Base-by-base conservation (phyloP, 306 rosid species). In the Sicyos baderoa region DNA sequence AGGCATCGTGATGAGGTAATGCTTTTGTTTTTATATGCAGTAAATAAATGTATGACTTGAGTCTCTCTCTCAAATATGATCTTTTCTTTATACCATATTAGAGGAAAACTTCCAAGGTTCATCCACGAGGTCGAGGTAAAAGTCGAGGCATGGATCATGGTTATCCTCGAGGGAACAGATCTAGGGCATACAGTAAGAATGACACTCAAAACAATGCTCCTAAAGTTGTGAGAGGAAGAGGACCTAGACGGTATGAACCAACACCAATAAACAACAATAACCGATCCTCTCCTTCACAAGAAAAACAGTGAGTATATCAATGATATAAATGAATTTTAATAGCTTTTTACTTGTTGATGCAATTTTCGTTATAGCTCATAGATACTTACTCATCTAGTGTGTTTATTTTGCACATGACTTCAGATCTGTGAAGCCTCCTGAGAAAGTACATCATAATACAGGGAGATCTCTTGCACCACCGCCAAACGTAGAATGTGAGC, bases 191-290 rank as follows among this genome's bases (percentile, higher is more conserved):
- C 68, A 75, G 81, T 25, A 72, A 61, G 71, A 78, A 70, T 79
- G 80, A 72, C 10, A 60, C 32, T 79, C 96, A 82, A 77, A 81
- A 72, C 76, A 89, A 81, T 77, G 79, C 27, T 48, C 77, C 88
- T 37, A 80, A 80, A 72, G 76, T 67, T 77, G 89, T 90, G 68
- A 82, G 90, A 66, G 97, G 99, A 65, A 82, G 96, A 81, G 95
- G 95, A 32, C 86, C 88, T 6, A 81, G 94, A 50, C 82, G 81
- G 74, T 93, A 93, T 56, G 95, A 77, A 63, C 96, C 90, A 15
- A 37, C 82, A 6, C 4, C 44, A 58, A n/a, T 22, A 18, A 85
- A 66, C 76, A 88, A 76, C 72, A 88, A 70, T 61, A 77, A 70
- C 61, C 79, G 59, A 75, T 61, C 75, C 15, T 76, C 81, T 17